Conservation (phyloP, 352 stramenopile species). For the Bremia lactucae region DNA sequence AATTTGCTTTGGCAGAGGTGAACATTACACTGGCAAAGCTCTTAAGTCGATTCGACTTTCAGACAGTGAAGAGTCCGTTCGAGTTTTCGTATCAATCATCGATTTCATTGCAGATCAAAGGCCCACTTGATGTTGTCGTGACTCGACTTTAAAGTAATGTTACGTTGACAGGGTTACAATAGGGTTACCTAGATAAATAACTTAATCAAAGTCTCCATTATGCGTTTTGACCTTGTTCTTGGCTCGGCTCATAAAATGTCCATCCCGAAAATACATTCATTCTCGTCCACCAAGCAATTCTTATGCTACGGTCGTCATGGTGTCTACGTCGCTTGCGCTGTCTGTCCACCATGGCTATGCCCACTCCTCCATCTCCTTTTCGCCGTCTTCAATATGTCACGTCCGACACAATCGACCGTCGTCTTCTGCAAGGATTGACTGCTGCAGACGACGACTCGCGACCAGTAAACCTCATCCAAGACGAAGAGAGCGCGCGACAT, state of each 20-base stretch:
- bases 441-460: conserved; percentile 47
- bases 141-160: no score
- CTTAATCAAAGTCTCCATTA: no score
- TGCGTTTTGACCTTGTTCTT: no score
- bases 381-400: conserved; percentile 46
- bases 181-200: no score
- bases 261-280: neutral
- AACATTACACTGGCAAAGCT: conserved; percentile 50
- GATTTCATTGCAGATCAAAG: conserved; percentile 37
- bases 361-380: neutral
- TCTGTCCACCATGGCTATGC: conserved; percentile 6
- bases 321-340: conserved; percentile 1
- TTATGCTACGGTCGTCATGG: conserved; percentile 7
- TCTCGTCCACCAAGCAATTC: neutral
- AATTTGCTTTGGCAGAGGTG: conserved; percentile 50
- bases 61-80: conserved; percentile 28
- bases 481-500: conserved; percentile 46
- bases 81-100: conserved; percentile 32
- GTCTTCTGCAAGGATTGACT: conserved; percentile 49
- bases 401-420: conserved; percentile 50
- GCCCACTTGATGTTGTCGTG: conserved; percentile 20
- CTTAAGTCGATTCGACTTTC: conserved; percentile 40
- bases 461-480: conserved; percentile 73
- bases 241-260: neutral
- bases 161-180: no score